Base-by-base conservation (phyloP, 352 stramenopile genomes). In the Globisporangium canariense region DNA sequence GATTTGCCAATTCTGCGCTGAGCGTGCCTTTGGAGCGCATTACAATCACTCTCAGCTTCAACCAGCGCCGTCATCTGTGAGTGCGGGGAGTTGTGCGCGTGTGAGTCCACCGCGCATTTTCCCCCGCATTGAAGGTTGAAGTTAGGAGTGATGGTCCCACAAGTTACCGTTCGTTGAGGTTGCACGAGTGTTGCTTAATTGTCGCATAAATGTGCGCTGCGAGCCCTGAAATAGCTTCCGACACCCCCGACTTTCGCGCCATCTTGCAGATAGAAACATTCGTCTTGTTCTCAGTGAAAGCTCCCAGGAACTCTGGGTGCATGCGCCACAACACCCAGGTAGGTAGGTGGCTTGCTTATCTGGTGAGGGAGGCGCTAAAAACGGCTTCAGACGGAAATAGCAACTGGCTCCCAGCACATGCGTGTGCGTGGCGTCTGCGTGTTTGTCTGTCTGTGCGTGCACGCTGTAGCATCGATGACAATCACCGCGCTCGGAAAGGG, bases 101-200 rank as follows among this genome's bases (percentile, higher is more conserved):
- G 25, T 28, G 25, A 28, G 25, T 2, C 25, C 25, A 28, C 25
- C 2, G 25, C 2, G 25, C 25, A 28, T 28, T 28, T 28, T 28
- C 25, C 25, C 22, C 25, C 25, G 25, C 25, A 28, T 28, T 40
- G 34, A 10, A 40, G 14, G 41, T 20, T 47, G 41, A 47, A 47
- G 41, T 49, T 49, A 18, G 43, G 56, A 62, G 56, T 18, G 56
- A 41, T 53, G 20, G 25, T 36, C n/a, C 28, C 28, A 1, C 56
- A 41, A 53, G 56, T 54, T 53, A 41, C 25, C 20, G 56, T 53
- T 43, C 20, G 56, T 53, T 43, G 41, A 50, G n/a, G 25, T 53
- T 53, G 56, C 38, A 20, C 55, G 55, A 52, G 50, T 46, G 38
- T 60, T 18, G 34, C 18, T 4, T 20, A 20, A 41, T 28, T 16